These are phyloP conservation scores for Alternaria triticina DNA, from an alignment of 2,329 filamentous ascomycete species.

Conservation along the genomic window DNA sequence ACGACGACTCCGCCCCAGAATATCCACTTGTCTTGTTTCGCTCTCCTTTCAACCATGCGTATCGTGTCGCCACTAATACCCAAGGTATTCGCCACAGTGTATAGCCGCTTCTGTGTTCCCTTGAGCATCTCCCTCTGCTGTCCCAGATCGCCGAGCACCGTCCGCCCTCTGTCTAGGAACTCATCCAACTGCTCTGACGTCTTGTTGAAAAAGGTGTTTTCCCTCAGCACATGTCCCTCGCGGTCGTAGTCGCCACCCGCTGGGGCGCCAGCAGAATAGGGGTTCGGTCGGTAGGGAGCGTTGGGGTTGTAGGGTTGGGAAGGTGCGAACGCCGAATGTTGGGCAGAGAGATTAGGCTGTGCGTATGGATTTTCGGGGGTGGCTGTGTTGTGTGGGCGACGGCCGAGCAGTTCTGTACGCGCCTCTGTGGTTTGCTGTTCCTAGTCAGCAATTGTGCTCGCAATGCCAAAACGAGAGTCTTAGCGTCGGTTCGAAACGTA, in stretches of 20 bases:
- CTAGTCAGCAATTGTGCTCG: slow-evolving; percentile 5
- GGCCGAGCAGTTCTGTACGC: slow-evolving; percentile 81
- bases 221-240: slow-evolving; percentile 83
- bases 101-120: slow-evolving; percentile 87
- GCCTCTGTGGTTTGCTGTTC: slow-evolving; percentile 67
- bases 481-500: slow-evolving; percentile 41
- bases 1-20: slow-evolving; percentile 86
- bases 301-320: slow-evolving; percentile 34
- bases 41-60: slow-evolving; percentile 90
- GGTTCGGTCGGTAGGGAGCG: slow-evolving; percentile 49
- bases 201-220: slow-evolving; percentile 84
- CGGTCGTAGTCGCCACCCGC: slow-evolving; percentile 65
- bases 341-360: slow-evolving; percentile 26
- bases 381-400: slow-evolving; percentile 77
- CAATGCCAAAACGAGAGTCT: neutral
- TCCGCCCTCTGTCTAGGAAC: slow-evolving; percentile 88
- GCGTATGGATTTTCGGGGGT: slow-evolving; percentile 95
- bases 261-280: slow-evolving; percentile 46
- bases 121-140: slow-evolving; percentile 95
- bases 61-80: slow-evolving; percentile 96
- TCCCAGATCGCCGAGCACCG: slow-evolving; percentile 85
- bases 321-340: slow-evolving; percentile 42
- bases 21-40: slow-evolving; percentile 97
- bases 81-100: slow-evolving; percentile 91
- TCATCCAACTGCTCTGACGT: slow-evolving; percentile 90